Evolutionary conservation across 2,329 filamentous ascomycete genomes (phyloP).

Genomic region (Lasiodiplodia theobromae): DNA sequence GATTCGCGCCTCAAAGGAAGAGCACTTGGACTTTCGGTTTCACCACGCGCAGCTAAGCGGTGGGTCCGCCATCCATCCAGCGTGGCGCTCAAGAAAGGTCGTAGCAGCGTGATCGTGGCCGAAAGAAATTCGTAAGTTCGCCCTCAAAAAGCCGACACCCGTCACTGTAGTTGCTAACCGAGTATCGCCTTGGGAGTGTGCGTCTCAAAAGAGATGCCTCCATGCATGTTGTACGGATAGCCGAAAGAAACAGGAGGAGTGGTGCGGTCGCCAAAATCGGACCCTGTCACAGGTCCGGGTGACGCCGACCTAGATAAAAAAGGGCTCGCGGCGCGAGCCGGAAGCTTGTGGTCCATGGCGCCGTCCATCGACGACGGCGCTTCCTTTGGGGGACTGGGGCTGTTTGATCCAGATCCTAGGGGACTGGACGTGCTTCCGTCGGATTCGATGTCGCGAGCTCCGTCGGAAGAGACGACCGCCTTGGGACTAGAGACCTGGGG

Average conservation of each 20-base stretch:
- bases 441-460: slow-evolving; percentile 40
- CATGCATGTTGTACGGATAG: slow-evolving; percentile 53
- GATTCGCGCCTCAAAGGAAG: slow-evolving; percentile 12
- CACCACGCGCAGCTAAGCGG: slow-evolving; percentile 20
- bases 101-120: slow-evolving; percentile 45
- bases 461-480: slow-evolving; percentile 37
- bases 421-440: slow-evolving; percentile 41
- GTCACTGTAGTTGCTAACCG: slow-evolving; percentile 35
- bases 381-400: slow-evolving; percentile 42
- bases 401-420: slow-evolving; percentile 46
- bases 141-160: slow-evolving; percentile 9
- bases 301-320: slow-evolving; percentile 51
- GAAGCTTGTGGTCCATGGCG: slow-evolving; percentile 42
- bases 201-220: slow-evolving; percentile 54
- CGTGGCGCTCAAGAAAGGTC: slow-evolving; percentile 41
- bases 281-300: slow-evolving; percentile 50
- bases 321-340: slow-evolving; percentile 42
- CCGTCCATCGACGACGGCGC: slow-evolving; percentile 46
- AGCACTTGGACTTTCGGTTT: slow-evolving; percentile 5
- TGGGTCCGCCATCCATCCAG: slow-evolving; percentile 40
- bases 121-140: slow-evolving; percentile 45
- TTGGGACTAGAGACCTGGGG: slow-evolving; percentile 38
- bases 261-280: slow-evolving; percentile 48
- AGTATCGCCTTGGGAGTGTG: slow-evolving; percentile 54
- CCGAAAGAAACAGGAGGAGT: slow-evolving; percentile 49